Percentiles rank a stretch among this genome's conserved stretches.
Evolutionary conservation across 768 basidiomycete species (phyloP).

Genomic region (Infundibulicybe gibba): DNA sequence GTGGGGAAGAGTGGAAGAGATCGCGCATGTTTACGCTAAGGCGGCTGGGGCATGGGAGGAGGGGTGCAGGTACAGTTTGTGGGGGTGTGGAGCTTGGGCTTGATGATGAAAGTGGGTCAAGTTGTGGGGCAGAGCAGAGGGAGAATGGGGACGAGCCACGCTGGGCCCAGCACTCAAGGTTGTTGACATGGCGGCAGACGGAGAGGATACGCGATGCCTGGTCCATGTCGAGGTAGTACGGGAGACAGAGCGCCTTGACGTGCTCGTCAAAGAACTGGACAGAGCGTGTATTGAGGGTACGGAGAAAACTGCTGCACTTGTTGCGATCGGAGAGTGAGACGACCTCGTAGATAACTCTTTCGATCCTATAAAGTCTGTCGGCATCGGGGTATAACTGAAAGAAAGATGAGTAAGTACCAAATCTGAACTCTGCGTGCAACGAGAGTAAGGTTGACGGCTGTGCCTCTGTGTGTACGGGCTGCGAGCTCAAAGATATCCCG

Average conservation of each 20-base stretch:
- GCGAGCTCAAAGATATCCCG: no score
- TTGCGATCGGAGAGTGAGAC: no score
- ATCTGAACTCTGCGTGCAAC: conserved; percentile 16
- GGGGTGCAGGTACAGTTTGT: no score
- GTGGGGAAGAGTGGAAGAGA: background rate
- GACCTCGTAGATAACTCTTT: background rate
- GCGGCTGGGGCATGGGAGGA: background rate
- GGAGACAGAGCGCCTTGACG: no score
- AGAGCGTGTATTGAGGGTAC: background rate
- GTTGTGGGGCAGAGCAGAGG: background rate
- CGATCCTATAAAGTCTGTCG: background rate
- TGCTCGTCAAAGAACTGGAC: background rate
- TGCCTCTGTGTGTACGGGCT: conserved; percentile 16
- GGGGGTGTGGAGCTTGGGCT: no score
- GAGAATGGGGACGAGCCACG: background rate
- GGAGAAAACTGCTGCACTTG: background rate
- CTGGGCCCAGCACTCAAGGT: background rate
- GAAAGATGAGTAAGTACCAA: conserved; percentile 12
- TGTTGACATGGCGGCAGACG: background rate
- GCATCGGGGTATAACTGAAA: background rate
- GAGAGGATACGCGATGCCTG: no score
- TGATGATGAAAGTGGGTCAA: no score
- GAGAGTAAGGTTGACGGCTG: conserved; percentile 20
- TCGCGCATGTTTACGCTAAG: background rate
- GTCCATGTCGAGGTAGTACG: no score